Base-by-base conservation (phyloP, 176 grass and related monocot genomes). In the Rhynchospora pubera region DNA sequence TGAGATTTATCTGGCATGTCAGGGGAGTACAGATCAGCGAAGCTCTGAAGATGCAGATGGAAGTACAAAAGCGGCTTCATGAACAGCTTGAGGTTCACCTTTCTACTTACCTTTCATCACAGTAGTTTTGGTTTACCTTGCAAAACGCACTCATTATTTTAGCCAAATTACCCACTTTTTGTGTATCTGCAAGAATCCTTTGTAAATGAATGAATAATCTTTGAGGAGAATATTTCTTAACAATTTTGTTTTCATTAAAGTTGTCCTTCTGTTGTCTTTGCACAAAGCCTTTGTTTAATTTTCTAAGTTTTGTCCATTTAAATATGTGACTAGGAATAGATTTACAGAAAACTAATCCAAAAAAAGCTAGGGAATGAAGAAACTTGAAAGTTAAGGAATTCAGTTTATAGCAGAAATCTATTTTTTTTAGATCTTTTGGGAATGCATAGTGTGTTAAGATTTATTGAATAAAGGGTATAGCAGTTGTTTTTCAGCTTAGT, bases 21-120 rank as follows among this genome's bases (percentile, higher is more conserved):
- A 98, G 92, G 84, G 90, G 90, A 79, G 73, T 89, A 83, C 90
- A 98, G 83, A 88, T 93, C 56, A 93, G 83, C 55, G 92, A 98
- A 85, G 83, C 92, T 69, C 42, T 94, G 30, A 98, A 98, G 75
- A 91, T 98, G 92, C 95, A 98, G 91, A 98, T 93, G 89, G 95
- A 98, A 66, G 95, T 98, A 68, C 95, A 98, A 78, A 98, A 98
- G 84, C 88, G 95, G 56, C 88, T 98, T 26, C 90, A 93, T 74
- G 95, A 98, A 79, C 95, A 98, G 65, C 95, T 98, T 0, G 95
- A 98, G 95, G 95, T 98, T 79, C 85, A 77, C 75, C 57, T 53
- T 62, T 18, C 57, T 65, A 80, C 76, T 48, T 48, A 14, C 60
- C 30, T 67, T 82, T 51, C 19, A 67, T 67, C 59, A 16, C 9